Conservation (phyloP, 768 basidiomycete species). For the Mycena latifolia region DNA sequence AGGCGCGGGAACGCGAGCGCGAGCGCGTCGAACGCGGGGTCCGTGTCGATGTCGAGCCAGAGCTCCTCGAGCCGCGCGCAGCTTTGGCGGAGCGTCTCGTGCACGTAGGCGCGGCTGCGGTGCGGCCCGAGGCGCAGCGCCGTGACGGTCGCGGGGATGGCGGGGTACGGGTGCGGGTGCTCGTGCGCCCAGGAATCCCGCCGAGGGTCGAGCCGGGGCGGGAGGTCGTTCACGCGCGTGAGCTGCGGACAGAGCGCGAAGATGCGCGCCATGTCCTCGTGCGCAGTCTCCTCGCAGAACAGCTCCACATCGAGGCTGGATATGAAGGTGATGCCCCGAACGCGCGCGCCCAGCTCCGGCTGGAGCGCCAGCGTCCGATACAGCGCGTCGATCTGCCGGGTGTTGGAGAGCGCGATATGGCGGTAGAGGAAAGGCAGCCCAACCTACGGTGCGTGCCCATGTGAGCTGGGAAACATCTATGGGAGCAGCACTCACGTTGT, state of each 20-base stretch:
- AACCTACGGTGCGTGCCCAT: background rate
- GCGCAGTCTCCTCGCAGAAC: background rate
- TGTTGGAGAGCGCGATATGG: background rate
- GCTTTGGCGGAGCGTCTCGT: too few relatives aligned
- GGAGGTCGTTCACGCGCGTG: background rate
- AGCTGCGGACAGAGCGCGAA: background rate
- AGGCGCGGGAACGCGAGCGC: too few relatives aligned
- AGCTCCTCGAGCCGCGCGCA: too few relatives aligned
- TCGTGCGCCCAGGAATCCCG: background rate
- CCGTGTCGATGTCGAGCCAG: too few relatives aligned
- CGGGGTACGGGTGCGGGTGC: too few relatives aligned
- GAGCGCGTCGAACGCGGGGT: too few relatives aligned
- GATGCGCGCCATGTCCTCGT: background rate
- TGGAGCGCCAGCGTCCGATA: background rate
- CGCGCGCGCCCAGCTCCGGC: background rate
- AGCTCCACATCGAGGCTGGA: background rate
- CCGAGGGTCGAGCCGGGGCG: background rate
- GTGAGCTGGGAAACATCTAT: too few relatives aligned
- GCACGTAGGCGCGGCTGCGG: too few relatives aligned
- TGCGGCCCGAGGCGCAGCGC: too few relatives aligned
- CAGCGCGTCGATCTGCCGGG: background rate
- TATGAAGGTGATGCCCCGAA: background rate
- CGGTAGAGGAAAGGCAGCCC: background rate
- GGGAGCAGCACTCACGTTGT: too few relatives aligned
- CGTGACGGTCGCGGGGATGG: too few relatives aligned